These are phyloP conservation scores for Hsuehochloa calcarea DNA, from an alignment of 176 grass and related monocot genomes.

Conservation along the genomic window DNA sequence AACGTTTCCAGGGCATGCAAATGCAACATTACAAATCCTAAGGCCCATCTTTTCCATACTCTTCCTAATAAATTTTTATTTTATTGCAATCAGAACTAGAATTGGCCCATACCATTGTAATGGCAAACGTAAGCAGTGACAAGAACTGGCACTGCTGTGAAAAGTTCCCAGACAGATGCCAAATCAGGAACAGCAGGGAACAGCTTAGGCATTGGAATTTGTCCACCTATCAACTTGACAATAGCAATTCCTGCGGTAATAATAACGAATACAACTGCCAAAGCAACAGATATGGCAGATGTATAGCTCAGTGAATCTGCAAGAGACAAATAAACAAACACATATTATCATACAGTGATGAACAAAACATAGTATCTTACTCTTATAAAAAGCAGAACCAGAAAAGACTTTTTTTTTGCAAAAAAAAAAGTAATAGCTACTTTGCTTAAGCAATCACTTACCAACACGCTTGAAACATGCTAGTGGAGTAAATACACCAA, in stretches of 20 bases:
- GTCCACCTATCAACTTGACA: conserved; percentile 71
- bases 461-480: conserved; percentile 84
- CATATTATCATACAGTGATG: not conserved
- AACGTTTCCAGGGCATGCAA: not conserved
- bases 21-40: not conserved
- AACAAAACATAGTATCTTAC: not conserved
- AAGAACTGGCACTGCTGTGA: conserved; percentile 86
- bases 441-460: conserved; percentile 24
- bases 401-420: not conserved
- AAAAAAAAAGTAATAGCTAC: not conserved
- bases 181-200: conserved; percentile 72
- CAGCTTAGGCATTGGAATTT: conserved; percentile 83
- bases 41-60: not conserved
- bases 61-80: not conserved
- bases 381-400: not conserved
- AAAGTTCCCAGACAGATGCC: conserved; percentile 88
- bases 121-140: conserved; percentile 96
- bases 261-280: conserved; percentile 81
- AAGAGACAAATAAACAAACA: conserved; percentile 19
- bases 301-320: conserved; percentile 96
- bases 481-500: conserved; percentile 70
- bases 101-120: conserved; percentile 68
- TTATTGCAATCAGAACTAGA: not conserved
- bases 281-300: conserved; percentile 81
- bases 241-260: conserved; percentile 95